A percentile compares a stretch with the other conserved stretches of the same genome.
Evolutionary conservation across 495 filamentous ascomycete genomes (phyloP).

Genomic region (Penicillium maclennaniae): DNA sequence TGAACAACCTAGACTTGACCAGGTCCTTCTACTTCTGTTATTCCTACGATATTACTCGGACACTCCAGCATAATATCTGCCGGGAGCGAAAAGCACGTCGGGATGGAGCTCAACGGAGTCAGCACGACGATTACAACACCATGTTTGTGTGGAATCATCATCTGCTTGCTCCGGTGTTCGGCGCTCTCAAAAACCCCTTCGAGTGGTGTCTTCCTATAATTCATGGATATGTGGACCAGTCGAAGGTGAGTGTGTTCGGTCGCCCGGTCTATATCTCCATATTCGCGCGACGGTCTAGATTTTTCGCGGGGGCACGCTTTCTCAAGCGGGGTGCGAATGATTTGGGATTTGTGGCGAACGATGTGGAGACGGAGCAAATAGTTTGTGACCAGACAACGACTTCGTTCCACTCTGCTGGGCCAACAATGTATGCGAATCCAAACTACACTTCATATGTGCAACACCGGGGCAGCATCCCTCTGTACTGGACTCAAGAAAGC

Average conservation of each 20-base stretch:
- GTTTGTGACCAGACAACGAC: slow-evolving; percentile 91
- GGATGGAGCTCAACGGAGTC: slow-evolving; percentile 55
- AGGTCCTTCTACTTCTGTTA: slow-evolving; percentile 98
- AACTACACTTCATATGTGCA: slow-evolving; percentile 95
- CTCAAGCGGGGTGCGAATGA: slow-evolving; percentile 95
- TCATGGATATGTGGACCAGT: slow-evolving; percentile 93
- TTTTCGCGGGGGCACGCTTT: slow-evolving; percentile 92
- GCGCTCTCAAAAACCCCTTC: slow-evolving; percentile 69
- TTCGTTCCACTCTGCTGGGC: slow-evolving; percentile 90
- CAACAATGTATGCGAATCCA: slow-evolving; percentile 79
- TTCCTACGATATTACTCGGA: slow-evolving; percentile 92
- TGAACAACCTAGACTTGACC: slow-evolving; percentile 85
- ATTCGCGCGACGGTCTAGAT: slow-evolving; percentile 86
- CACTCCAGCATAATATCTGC: slow-evolving; percentile 88
- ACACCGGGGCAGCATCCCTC: slow-evolving; percentile 92
- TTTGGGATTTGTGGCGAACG: slow-evolving; percentile 93
- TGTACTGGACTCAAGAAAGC: slow-evolving; percentile 97
- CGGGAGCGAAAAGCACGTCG: slow-evolving; percentile 67
- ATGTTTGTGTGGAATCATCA: slow-evolving; percentile 99
- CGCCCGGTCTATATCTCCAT: slow-evolving; percentile 85
- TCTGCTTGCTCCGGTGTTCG: slow-evolving; percentile 71
- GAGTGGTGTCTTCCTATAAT: slow-evolving; percentile 97
- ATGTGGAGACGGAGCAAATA: slow-evolving; percentile 99
- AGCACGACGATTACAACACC: slow-evolving; percentile 69
- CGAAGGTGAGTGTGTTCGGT: slow-evolving; percentile 78